Percentiles rank a stretch among this genome's conserved stretches.
These are phyloP conservation scores for Cladosporium sp. DNA, from an alignment of 2,329 filamentous ascomycete genomes.

Conservation along the genomic window DNA sequence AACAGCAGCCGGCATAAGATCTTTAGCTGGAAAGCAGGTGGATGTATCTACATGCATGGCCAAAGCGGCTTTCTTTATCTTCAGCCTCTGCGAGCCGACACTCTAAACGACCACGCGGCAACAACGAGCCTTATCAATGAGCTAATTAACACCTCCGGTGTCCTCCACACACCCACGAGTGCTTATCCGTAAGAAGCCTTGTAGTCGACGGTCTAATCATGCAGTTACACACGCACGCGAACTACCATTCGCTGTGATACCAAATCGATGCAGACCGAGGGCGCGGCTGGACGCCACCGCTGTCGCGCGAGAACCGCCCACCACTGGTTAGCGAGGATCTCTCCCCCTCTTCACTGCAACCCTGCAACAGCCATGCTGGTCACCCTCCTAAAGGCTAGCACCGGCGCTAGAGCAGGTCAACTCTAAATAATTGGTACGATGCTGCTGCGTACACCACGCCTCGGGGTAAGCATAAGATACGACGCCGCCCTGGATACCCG, in stretches of 20 bases:
- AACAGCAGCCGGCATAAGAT: too few relatives aligned
- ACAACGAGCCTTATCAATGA: slow-evolving; percentile 2
- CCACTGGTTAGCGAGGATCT: slow-evolving; percentile 3
- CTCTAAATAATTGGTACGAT: slow-evolving; percentile 4
- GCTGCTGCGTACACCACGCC: too few relatives aligned
- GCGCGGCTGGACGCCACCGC: slow-evolving; percentile 5
- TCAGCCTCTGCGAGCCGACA: too few relatives aligned
- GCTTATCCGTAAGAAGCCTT: slow-evolving; percentile 7
- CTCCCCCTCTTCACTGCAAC: slow-evolving; percentile 6
- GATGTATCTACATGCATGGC: too few relatives aligned
- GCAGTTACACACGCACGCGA: slow-evolving; percentile 8
- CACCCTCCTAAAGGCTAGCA: slow-evolving; percentile 4
- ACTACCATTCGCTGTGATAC: slow-evolving; percentile 4
- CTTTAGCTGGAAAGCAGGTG: too few relatives aligned
- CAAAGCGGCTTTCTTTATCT: too few relatives aligned
- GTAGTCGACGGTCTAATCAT: neutral
- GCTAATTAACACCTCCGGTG: slow-evolving; percentile 1
- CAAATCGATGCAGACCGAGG: slow-evolving; percentile 3
- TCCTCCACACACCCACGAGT: slow-evolving; percentile 4
- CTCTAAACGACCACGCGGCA: too few relatives aligned
- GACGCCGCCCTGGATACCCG: neutral
- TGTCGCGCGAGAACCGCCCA: slow-evolving; percentile 3
- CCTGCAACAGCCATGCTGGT: slow-evolving; percentile 9
- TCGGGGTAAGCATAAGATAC: neutral
- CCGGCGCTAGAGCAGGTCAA: slow-evolving; percentile 8